Evolutionary conservation across 257 asterid species (phyloP), one percentile per base, ranked within the genome.

Genomic region (Osmanthus fragrans): DNA sequence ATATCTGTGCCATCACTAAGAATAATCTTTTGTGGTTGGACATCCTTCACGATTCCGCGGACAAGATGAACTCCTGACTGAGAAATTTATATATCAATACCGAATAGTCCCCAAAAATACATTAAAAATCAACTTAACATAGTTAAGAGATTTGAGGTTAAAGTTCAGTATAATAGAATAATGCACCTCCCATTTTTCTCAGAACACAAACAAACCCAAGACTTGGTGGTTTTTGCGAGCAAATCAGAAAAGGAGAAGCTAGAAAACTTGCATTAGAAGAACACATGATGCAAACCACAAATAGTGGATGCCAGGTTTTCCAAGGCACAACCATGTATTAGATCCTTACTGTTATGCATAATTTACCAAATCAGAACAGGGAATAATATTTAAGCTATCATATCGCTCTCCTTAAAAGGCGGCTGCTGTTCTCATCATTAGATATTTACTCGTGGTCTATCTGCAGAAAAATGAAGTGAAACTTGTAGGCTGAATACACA

Each of bases 61-160:
- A 93, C 98, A 71, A 95, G 90, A 76, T 81, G 97, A 74, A 95
- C 99, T 84, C 98, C 98, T 83, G 99, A 95, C 99, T 95, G 91
- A 81, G 88, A 89, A 83, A 87, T 84, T 51, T 70, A 76, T 64
- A 82, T 49, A 81, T 93, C 81, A 89, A 81, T 84, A 83, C 75
- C 74, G 77, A 58, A 78, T 65, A 21, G 25, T 76, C 76, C 75
- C 77, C 60, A 18, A 65, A 32, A 66, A 75, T 78, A 74, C 21
- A 37, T 21, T n/a, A 23, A 64, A 47, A 74, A 9, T 67, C 58
- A 40, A 33, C 23, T 45, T 42, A 25, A 60, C 27, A 9, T 56
- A 42, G 34, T 72, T 76, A 76, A 71, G 73, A 75, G 47, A 71
- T 36, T 37, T 49, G 32, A 51, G 79, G 60, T 65, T 5, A 30